These are phyloP conservation scores for Crotalaria pallida DNA, from an alignment of 306 rosid species.

Conservation along the genomic window DNA sequence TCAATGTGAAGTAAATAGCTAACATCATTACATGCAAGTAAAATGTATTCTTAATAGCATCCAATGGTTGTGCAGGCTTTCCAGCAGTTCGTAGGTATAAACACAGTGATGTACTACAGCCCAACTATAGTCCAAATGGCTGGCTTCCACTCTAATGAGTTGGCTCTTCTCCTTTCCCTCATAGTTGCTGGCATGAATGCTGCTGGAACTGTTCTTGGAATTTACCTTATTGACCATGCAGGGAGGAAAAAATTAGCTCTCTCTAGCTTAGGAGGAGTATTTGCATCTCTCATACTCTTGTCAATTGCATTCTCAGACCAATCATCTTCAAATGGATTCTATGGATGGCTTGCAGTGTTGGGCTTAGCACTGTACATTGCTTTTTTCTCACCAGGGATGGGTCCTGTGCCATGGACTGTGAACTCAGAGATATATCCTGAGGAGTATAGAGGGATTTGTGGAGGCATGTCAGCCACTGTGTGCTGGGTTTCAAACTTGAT, in stretches of 20 bases:
- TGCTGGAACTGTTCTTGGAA: constrained; percentile 66
- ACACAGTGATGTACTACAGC: constrained; percentile 92
- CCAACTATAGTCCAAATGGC: constrained; percentile 91
- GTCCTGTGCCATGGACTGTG: constrained; percentile 90
- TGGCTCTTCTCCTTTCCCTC: constrained; percentile 77
- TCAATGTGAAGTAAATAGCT: neutral
- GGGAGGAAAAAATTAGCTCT: constrained; percentile 73
- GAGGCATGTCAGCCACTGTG: constrained; percentile 88
- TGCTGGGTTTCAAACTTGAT: constrained; percentile 74
- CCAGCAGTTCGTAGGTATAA: constrained; percentile 83
- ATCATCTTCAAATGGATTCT: constrained; percentile 25
- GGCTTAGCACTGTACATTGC: constrained; percentile 60
- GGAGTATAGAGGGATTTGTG: constrained; percentile 72
- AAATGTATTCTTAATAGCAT: neutral
- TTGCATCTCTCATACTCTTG: constrained; percentile 50
- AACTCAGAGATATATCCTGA: constrained; percentile 89
- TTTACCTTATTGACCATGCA: constrained; percentile 67
- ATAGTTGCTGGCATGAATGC: constrained; percentile 72
- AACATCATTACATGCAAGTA: neutral
- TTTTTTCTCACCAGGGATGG: constrained; percentile 86
- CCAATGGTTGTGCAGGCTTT: constrained; percentile 51
- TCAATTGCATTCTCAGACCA: constrained; percentile 40
- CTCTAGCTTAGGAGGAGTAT: constrained; percentile 59
- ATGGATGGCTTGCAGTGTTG: constrained; percentile 62
- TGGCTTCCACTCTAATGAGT: constrained; percentile 62